Conservation (phyloP, 1,284 basidiomycete species). For the Ustilago cynodontis region DNA sequence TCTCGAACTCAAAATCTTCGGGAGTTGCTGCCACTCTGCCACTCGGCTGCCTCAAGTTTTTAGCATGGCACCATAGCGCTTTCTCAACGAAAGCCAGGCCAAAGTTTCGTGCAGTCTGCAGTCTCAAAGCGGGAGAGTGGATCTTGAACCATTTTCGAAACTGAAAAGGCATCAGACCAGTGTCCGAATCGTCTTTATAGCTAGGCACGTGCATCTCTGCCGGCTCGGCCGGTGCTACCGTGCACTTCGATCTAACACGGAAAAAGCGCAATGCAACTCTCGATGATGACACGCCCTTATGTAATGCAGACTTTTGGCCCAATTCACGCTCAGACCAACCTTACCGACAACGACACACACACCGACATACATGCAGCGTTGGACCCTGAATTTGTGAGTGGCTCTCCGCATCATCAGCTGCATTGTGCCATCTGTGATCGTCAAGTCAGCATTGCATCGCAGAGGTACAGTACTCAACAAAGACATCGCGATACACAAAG, state of each 20-base stretch:
- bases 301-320: slow-evolving; percentile 10
- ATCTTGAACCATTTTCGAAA: background rate
- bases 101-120: slow-evolving; percentile 7
- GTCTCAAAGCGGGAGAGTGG: background rate
- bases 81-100: background rate
- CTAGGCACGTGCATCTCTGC: no score
- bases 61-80: slow-evolving; percentile 20
- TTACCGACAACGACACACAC: slow-evolving; percentile 1
- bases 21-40: slow-evolving; percentile 4
- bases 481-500: no score
- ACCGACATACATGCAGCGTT: slow-evolving; percentile 21
- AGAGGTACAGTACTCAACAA: no score
- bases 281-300: slow-evolving; percentile 19
- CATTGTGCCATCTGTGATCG: background rate
- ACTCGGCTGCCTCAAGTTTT: slow-evolving; percentile 23
- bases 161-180: background rate
- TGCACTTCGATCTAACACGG: no score
- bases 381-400: slow-evolving; percentile 41
- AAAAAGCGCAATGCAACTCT: no score
- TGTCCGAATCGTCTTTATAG: background rate
- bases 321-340: slow-evolving; percentile 32
- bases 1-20: background rate
- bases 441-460: background rate
- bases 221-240: no score
- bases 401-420: background rate